phyloP scores from a whole-genome alignment of 495 filamentous ascomycete genomes.

The Penicillium lagena region DNA sequence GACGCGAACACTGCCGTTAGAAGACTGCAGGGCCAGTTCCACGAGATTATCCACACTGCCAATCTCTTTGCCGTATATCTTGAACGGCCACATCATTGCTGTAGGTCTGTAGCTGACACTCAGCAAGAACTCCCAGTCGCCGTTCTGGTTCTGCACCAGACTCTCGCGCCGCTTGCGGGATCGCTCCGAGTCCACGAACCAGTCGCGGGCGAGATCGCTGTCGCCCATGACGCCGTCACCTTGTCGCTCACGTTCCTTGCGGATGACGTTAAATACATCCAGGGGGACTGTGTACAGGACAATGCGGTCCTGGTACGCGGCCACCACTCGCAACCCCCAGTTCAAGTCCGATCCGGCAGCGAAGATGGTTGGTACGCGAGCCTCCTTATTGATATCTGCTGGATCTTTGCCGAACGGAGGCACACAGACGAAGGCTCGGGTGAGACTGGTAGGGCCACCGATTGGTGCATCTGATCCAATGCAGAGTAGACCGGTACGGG shows the following conservation, averaged over 20 bases:
- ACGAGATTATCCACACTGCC: conserved; percentile 28
- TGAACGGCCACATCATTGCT: conserved; percentile 35
- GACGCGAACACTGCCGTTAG: conserved; percentile 27
- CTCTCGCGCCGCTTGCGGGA: conserved; percentile 24
- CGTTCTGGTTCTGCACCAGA: conserved; percentile 30
- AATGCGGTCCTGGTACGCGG: conserved; percentile 47
- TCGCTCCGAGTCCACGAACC: conserved; percentile 25
- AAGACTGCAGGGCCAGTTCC: conserved; percentile 31
- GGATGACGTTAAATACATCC: conserved; percentile 48
- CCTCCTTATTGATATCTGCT: conserved; percentile 26
- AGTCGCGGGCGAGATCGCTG: conserved; percentile 26
- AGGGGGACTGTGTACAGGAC: conserved; percentile 58
- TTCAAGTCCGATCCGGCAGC: conserved; percentile 51
- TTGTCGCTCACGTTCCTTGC: conserved; percentile 31
- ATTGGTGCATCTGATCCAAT: conserved; percentile 62
- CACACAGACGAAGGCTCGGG: conserved; percentile 33
- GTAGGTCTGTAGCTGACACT: conserved; percentile 29
- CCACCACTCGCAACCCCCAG: conserved; percentile 58
- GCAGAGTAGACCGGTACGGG: conserved; percentile 51
- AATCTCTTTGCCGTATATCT: conserved; percentile 38
- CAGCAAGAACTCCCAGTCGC: conserved; percentile 35
- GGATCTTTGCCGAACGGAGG: conserved; percentile 26
- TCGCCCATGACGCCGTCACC: conserved; percentile 29
- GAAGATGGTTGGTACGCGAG: conserved; percentile 46
- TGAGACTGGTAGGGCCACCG: conserved; percentile 45